These are phyloP conservation scores for Phytophthora capsici DNA, from an alignment of 352 stramenopile genomes.

Conservation along the genomic window DNA sequence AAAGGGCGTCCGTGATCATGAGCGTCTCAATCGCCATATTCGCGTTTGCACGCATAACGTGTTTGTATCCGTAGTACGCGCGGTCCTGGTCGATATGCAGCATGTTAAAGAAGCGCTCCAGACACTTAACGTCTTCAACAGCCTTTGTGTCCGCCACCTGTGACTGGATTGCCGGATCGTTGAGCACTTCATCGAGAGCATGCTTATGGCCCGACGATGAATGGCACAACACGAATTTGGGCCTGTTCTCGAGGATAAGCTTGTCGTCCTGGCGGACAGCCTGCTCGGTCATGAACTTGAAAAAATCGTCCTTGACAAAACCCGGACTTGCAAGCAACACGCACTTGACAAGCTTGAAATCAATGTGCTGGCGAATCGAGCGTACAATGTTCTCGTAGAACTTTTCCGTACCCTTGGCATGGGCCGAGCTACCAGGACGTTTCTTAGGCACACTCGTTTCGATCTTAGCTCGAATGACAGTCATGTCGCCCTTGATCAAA, in stretches of 20 bases:
- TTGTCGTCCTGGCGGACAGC: constrained; percentile 94
- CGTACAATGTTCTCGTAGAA: constrained; percentile 98
- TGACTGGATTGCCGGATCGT: constrained; percentile 90
- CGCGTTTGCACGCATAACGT: constrained; percentile 92
- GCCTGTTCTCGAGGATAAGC: constrained; percentile 95
- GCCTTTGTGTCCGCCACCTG: constrained; percentile 96
- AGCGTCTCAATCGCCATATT: constrained; percentile 95
- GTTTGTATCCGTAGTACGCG: constrained; percentile 97
- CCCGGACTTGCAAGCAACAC: constrained; percentile 96
- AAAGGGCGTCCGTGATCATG: constrained; percentile 96
- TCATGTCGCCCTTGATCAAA: constrained; percentile 98
- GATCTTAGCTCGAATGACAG: constrained; percentile 94
- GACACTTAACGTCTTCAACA: constrained; percentile 90
- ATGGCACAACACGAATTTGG: constrained; percentile 96
- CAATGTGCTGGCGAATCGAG: constrained; percentile 95
- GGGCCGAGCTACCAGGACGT: constrained; percentile 92
- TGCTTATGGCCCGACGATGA: constrained; percentile 97
- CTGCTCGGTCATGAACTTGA: constrained; percentile 94
- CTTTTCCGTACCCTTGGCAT: constrained; percentile 94
- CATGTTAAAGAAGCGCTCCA: constrained; percentile 97
- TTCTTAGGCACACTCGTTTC: constrained; percentile 98
- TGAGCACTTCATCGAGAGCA: constrained; percentile 97
- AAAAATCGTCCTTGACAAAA: constrained; percentile 98
- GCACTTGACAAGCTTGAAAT: constrained; percentile 97
- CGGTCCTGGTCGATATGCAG: constrained; percentile 95